These are phyloP conservation scores for Madurella fahalii DNA, from an alignment of 2,329 filamentous ascomycete species.

Conservation along the genomic window DNA sequence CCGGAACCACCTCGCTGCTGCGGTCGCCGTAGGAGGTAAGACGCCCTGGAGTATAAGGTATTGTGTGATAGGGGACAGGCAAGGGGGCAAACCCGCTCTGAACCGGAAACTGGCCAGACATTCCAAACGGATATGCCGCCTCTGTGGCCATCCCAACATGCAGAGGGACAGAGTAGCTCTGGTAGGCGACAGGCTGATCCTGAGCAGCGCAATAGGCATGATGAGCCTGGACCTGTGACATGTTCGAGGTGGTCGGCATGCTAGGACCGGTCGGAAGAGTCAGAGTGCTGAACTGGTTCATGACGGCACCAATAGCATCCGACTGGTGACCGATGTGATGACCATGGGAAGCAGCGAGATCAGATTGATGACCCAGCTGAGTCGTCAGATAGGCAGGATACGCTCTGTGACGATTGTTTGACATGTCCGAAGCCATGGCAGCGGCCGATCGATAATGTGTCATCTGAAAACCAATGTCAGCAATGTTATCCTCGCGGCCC, in stretches of 20 bases:
- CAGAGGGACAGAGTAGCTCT: conserved; percentile 29
- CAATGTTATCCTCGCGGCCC: background rate
- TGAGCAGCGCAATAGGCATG: conserved; percentile 26
- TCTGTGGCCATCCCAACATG: conserved; percentile 27
- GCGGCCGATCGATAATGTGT: conserved; percentile 25
- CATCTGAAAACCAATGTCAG: conserved; percentile 21
- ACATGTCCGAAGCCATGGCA: conserved; percentile 25
- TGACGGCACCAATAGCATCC: conserved; percentile 25
- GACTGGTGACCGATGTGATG: conserved; percentile 25
- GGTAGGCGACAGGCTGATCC: conserved; percentile 29
- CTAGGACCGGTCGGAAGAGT: conserved; percentile 21
- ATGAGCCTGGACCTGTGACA: conserved; percentile 21
- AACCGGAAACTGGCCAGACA: conserved; percentile 27
- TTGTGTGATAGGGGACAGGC: conserved; percentile 35
- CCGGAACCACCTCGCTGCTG: conserved; percentile 52
- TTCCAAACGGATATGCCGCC: conserved; percentile 24
- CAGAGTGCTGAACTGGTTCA: conserved; percentile 31
- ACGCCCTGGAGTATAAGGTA: conserved; percentile 53
- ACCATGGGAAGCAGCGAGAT: conserved; percentile 21
- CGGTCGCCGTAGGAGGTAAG: conserved; percentile 42
- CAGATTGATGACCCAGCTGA: conserved; percentile 24
- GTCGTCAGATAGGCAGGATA: conserved; percentile 25
- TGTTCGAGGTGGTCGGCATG: conserved; percentile 16
- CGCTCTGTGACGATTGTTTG: conserved; percentile 22
- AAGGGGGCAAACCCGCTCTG: conserved; percentile 30